These are phyloP conservation scores for Jacaranda copaia DNA, from an alignment of 257 asterid species.

Conservation along the genomic window DNA sequence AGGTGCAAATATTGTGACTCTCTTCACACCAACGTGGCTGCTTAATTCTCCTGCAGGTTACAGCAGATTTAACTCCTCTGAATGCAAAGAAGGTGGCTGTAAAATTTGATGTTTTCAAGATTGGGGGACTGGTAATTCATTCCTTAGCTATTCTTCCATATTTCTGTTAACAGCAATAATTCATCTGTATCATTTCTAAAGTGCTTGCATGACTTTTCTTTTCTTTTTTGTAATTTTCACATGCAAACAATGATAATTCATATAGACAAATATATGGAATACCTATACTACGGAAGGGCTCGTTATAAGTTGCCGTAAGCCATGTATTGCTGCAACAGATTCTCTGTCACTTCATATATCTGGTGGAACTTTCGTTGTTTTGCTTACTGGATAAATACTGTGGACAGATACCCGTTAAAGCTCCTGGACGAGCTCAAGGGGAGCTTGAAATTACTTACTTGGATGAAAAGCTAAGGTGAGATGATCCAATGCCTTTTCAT, in stretches of 20 bases:
- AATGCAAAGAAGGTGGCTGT: conserved; percentile 71
- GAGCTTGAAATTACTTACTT: conserved; percentile 80
- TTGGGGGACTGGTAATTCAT: conserved; percentile 66
- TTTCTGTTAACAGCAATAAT: background rate
- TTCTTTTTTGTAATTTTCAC: background rate
- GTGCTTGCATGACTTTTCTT: background rate
- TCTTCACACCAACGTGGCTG: background rate
- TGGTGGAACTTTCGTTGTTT: background rate
- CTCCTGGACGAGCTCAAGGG: conserved; percentile 79
- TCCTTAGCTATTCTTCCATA: background rate
- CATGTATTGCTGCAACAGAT: background rate
- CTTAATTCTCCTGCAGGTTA: conserved; percentile 49
- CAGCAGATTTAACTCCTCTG: conserved; percentile 76
- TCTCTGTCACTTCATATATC: background rate
- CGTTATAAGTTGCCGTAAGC: background rate
- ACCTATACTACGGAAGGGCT: background rate
- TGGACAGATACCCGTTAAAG: conserved; percentile 40
- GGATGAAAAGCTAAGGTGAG: conserved; percentile 68
- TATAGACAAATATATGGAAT: background rate
- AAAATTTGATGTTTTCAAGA: conserved; percentile 68
- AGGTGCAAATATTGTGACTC: background rate
- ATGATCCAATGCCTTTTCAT: background rate
- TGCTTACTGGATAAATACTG: background rate
- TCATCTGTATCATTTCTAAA: background rate
- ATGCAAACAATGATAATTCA: background rate